These are phyloP conservation scores for Neurospora sp. DNA, from an alignment of 495 filamentous ascomycete genomes.

Conservation along the genomic window DNA sequence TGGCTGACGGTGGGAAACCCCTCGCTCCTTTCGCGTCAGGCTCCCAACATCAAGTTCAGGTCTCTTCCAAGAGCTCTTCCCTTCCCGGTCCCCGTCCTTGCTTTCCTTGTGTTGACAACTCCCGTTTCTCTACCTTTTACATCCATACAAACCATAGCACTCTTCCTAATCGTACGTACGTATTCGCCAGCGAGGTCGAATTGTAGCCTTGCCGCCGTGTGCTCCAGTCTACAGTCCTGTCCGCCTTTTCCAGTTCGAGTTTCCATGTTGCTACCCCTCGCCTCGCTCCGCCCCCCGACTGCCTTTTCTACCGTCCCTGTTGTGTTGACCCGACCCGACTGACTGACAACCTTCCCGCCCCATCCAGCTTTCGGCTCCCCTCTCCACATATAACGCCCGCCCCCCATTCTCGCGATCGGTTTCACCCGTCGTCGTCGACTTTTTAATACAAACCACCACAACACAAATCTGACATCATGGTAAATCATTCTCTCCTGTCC, in stretches of 20 bases:
- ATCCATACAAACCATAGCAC: background rate
- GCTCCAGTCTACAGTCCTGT: background rate
- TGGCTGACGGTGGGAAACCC: background rate
- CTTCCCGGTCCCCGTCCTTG: background rate
- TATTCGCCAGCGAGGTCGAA: background rate
- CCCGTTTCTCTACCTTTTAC: background rate
- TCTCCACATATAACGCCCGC: background rate
- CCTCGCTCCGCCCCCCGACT: constrained; percentile 1
- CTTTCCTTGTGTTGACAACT: background rate
- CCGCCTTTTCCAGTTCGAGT: background rate
- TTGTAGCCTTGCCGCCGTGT: background rate
- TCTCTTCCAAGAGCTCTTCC: background rate
- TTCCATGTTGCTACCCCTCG: constrained; percentile 1
- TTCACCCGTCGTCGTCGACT: background rate
- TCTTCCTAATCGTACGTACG: background rate
- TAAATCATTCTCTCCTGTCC: background rate
- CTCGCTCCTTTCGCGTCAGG: background rate
- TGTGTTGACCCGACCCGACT: background rate
- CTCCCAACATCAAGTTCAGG: background rate
- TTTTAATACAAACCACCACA: background rate
- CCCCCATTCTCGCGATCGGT: background rate
- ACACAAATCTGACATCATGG: constrained; percentile 8
- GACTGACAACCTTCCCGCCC: background rate
- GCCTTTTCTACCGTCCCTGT: background rate
- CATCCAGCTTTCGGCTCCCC: background rate